Percentiles rank a stretch among this genome's conserved stretches.
Conservation (phyloP, 2,329 filamentous ascomycete genomes). For the Cladosporium sp. region DNA sequence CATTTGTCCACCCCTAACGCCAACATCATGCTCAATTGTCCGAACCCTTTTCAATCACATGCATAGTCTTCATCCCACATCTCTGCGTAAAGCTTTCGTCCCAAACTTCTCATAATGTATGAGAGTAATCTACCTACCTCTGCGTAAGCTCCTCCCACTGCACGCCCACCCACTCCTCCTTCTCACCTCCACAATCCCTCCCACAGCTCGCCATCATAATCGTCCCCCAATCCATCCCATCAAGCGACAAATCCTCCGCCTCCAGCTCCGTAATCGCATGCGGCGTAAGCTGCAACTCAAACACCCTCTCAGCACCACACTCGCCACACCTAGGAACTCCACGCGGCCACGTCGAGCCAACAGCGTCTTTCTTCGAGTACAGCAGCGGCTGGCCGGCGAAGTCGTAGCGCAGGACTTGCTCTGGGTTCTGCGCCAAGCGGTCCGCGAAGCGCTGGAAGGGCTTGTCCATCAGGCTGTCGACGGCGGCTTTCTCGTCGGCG, state of each 20-base stretch:
- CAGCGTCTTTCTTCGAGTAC: slow-evolving; percentile 71
- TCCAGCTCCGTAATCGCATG: slow-evolving; percentile 88
- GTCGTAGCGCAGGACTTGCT: slow-evolving; percentile 50
- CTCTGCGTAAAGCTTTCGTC: not conserved
- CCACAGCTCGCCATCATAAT: slow-evolving; percentile 82
- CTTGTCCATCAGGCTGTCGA: slow-evolving; percentile 46
- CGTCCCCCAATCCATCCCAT: slow-evolving; percentile 97
- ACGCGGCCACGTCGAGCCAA: slow-evolving; percentile 52
- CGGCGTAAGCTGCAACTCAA: slow-evolving; percentile 89
- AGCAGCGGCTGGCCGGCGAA: slow-evolving; percentile 56
- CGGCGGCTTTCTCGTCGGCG: slow-evolving; percentile 44
- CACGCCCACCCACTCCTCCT: slow-evolving; percentile 93
- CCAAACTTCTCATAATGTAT: not conserved
- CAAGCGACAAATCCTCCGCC: slow-evolving; percentile 62
- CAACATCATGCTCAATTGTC: too few relatives aligned
- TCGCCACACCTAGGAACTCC: slow-evolving; percentile 68
- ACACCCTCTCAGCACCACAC: slow-evolving; percentile 72
- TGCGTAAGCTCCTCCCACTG: slow-evolving; percentile 77
- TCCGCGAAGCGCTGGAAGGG: slow-evolving; percentile 51
- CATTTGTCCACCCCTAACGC: not conserved
- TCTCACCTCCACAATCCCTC: slow-evolving; percentile 67
- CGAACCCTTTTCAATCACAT: not conserved
- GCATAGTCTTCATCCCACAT: not conserved
- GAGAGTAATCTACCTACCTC: not conserved
- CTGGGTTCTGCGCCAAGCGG: slow-evolving; percentile 46